These are phyloP conservation scores for Colletotrichum trifolii DNA, from an alignment of 2,329 filamentous ascomycete species.

Conservation along the genomic window DNA sequence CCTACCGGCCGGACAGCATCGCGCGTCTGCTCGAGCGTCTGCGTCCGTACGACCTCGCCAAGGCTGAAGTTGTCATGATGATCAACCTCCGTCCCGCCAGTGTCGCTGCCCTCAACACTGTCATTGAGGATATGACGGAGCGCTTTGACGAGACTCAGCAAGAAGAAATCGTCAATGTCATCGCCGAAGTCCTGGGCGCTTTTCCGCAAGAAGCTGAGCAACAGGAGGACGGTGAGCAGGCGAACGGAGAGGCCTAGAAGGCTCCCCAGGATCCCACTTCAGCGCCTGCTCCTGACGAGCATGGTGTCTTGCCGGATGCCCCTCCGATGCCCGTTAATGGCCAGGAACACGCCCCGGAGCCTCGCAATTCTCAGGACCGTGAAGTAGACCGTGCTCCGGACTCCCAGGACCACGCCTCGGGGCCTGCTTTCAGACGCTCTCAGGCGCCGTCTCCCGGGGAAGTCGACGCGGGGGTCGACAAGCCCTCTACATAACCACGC, in stretches of 20 bases:
- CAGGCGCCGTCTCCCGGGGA: background rate
- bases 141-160: constrained; percentile 71
- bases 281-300: background rate
- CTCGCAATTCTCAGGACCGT: no score
- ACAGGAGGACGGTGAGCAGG: constrained; percentile 48
- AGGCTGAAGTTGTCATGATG: constrained; percentile 76
- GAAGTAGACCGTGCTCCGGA: no score
- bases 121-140: constrained; percentile 73
- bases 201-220: constrained; percentile 48
- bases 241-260: constrained; percentile 49
- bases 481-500: constrained; percentile 58
- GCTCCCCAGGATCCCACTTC: constrained; percentile 1
- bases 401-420: no score
- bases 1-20: constrained; percentile 65
- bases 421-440: no score
- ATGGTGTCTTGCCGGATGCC: background rate
- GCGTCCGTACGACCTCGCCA: constrained; percentile 69
- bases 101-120: constrained; percentile 67
- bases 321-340: constrained; percentile 4
- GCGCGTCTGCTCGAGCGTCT: constrained; percentile 64
- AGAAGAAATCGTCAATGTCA: constrained; percentile 65
- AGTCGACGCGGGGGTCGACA: background rate
- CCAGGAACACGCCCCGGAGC: background rate
- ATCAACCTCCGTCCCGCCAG: constrained; percentile 72
- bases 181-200: constrained; percentile 68